phyloP scores from a whole-genome alignment of 768 basidiomycete species.

The Pluteus cervinus region DNA sequence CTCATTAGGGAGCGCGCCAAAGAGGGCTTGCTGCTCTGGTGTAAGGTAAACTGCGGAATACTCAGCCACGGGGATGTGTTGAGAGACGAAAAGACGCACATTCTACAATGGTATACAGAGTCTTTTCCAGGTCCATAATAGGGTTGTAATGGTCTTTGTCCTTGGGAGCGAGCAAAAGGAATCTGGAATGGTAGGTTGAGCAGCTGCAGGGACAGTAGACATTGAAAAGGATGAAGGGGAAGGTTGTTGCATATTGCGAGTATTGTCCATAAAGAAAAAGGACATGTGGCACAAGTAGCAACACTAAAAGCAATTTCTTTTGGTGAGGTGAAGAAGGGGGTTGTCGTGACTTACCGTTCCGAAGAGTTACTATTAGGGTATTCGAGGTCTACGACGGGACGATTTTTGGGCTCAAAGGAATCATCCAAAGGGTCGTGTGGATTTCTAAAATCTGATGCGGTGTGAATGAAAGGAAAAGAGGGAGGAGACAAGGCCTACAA shows the following conservation, averaged over 20 bases:
- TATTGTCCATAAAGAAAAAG: background rate
- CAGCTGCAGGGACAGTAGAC: background rate
- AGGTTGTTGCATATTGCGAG: constrained; percentile 2
- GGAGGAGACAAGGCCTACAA: constrained; percentile 38
- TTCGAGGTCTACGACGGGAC: constrained; percentile 68
- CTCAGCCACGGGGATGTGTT: constrained; percentile 8
- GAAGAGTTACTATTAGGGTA: constrained; percentile 67
- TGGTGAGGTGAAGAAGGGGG: background rate
- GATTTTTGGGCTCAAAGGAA: constrained; percentile 57
- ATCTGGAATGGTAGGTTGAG: constrained; percentile 34
- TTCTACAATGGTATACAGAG: constrained; percentile 67
- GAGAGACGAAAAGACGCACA: constrained; percentile 32
- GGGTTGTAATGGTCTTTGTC: constrained; percentile 88
- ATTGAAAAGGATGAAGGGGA: constrained; percentile 8
- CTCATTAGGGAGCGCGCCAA: constrained; percentile 59
- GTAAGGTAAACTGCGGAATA: constrained; percentile 54
- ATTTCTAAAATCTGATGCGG: constrained; percentile 59
- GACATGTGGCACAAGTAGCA: background rate
- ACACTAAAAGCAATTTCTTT: constrained; percentile 1
- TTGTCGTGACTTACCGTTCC: constrained; percentile 48
- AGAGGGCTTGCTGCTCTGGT: constrained; percentile 54
- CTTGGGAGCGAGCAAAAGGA: constrained; percentile 71
- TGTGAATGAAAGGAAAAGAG: constrained; percentile 9
- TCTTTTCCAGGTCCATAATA: constrained; percentile 70
- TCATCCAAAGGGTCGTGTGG: constrained; percentile 55